Base-by-base conservation (phyloP, 495 filamentous ascomycete species). In the Cercophora samala region DNA sequence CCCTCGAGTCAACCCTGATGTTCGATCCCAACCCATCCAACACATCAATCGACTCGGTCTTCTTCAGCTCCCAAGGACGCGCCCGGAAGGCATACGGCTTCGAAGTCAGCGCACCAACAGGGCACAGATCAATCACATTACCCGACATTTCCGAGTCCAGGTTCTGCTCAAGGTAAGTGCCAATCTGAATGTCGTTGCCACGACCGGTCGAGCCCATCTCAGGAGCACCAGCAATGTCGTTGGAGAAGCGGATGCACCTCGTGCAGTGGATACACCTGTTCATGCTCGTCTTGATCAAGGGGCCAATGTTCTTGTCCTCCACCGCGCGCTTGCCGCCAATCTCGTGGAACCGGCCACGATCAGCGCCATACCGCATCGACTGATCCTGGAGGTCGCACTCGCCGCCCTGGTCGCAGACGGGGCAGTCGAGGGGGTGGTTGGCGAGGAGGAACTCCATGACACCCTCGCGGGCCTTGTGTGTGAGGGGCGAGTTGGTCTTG, bases 261-360 rank as follows among this genome's bases (percentile, higher is more conserved):
- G 95, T 98, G 82, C 95, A 99, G 81, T 99, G 95, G 75, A 99
- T 99, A 82, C 95, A 99, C 74, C 95, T 85, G 82, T 98, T 99
- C 95, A 99, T 99, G n/a, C 96, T 98, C 18, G 95, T 99, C 84
- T 99, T 99, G 77, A 99, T 89, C 65, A 99, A 78, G n/a, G 95
- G 95, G 6, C 95, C 95, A 70, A 99, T 97, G 75, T 98, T 98
- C 85, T 99, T 99, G 78, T 99, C 95, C 82, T 99, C 95, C 32
- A 97, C 93, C 5, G 92, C 95, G 78, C 95, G 91, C 86, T 99
- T 99, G 71, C 95, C 95, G 55, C 86, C 87, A 69, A 92, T 81
- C 81, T 99, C 95, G 78, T 99, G 95, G 80, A 99, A 99, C 69
- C 95, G 90, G 61, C 95, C 95, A 69, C 95, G 87, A 78, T 99